These are phyloP conservation scores for Sonneratia caseolaris DNA, from an alignment of 345 rosid species.

Conservation along the genomic window DNA sequence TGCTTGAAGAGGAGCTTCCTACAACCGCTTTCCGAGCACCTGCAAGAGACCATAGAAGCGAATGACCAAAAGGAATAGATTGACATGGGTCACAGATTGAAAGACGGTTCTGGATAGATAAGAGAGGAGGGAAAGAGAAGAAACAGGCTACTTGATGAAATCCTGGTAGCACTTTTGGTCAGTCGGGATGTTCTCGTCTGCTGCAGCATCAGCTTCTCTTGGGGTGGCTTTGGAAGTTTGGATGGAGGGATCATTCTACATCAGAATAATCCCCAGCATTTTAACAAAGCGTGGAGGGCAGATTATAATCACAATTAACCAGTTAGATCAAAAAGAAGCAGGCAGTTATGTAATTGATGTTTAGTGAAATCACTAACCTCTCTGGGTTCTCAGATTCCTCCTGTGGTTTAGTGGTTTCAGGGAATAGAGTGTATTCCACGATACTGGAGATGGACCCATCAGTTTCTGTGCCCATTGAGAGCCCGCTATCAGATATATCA, in stretches of 20 bases:
- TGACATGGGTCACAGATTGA: not conserved
- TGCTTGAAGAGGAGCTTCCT: constrained; percentile 24
- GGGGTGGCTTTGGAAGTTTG: constrained; percentile 47
- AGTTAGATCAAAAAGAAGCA: not conserved
- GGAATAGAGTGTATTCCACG: constrained; percentile 70
- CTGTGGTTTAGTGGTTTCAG: constrained; percentile 41
- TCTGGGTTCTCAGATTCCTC: constrained; percentile 38
- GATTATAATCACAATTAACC: not conserved
- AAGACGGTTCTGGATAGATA: not conserved
- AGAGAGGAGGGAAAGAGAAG: not conserved
- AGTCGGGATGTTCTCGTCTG: constrained; percentile 41
- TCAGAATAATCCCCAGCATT: not conserved
- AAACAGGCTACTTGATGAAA: constrained; percentile 35
- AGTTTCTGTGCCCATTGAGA: constrained; percentile 90
- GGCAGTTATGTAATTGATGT: not conserved
- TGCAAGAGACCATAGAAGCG: constrained; percentile 8
- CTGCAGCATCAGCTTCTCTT: constrained; percentile 22
- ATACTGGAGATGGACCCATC: constrained; percentile 64
- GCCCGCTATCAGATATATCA: constrained; percentile 85
- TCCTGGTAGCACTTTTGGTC: constrained; percentile 41
- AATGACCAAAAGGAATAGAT: not conserved
- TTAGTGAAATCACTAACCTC: constrained; percentile 36
- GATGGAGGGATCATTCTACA: constrained; percentile 16
- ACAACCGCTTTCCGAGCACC: constrained; percentile 24
- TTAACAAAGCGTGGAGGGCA: not conserved